Base-by-base conservation (phyloP, 108 stramenopile genomes). In the Cyclotella kingstonii region DNA sequence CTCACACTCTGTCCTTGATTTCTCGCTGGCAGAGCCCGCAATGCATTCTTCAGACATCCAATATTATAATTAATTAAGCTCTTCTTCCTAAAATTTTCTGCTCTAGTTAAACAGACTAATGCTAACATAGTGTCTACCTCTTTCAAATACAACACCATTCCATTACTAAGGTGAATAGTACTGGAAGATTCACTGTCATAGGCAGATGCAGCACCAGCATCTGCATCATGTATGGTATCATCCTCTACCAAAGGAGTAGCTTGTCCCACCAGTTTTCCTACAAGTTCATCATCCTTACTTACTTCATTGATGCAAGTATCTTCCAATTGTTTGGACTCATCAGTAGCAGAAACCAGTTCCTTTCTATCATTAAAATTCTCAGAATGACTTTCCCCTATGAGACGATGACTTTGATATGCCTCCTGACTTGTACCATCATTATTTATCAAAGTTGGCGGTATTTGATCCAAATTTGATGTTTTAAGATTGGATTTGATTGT, bases 21-120 rank as follows among this genome's bases (percentile, higher is more conserved):
- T 5, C 36, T 38, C 26, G 36, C 49, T 10, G 75, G 66, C 40
- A 94, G 33, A 7, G 87, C 79, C 40, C 75, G 55, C 54, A 97
- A 68, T 6, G 94, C 92, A 48, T 84, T 89, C 67, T 95, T 94
- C 52, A 99, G 72, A 55, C 85, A 87, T 21, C 92, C 88, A 53
- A 99, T 95, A 76, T 99, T 99, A 79, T 93, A 97, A 63, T 99
- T 97, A 57, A 99, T 92, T 50, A 99, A 73, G 22, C 91, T 89
- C 68, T 91, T 91, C 80, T 94, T 95, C 25, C 87, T 78, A 63
- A 97, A 97, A 65, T 95, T 92, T 51, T 95, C 95, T 23, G 89
- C 79, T 22, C 95, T 81, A 25, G 96, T 93, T 48, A 99, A 79
- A 73, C 96, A 97, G n/a, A 99, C 97, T 31, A 99, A 75, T 5